Evolutionary conservation across 75 land plant species (phyloP), one percentile per base, ranked within the genome.

Genomic region (Sequoiadendron giganteum): DNA sequence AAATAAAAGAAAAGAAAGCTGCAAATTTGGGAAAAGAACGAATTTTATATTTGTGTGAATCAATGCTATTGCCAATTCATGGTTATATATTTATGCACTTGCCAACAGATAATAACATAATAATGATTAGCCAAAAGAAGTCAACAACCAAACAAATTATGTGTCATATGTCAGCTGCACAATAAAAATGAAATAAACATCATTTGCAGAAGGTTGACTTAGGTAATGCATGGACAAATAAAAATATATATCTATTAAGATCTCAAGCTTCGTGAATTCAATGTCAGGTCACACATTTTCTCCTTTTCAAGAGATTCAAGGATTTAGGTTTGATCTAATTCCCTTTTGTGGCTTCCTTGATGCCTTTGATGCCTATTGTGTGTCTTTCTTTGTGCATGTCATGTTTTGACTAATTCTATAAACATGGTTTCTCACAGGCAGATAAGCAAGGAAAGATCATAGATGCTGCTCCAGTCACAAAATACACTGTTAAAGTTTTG

Each of bases 401-500:
- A 82, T 47, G 21, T 56, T 15, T 58, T 30, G 85, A 40, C 68
- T 39, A 43, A 25, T 86, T 34, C 21, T 85, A 15, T 42, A 86
- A 39, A 85, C 34, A 18, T 30, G 52, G 32, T 38, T 28, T 87
- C 52, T 28, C 18, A 87, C 95, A 95, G 95, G 94, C 92, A 79
- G 87, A 91, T 38, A 90, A 73, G 70, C 91, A 90, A 87, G 96
- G 92, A 56, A 91, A 85, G 77, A 87, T 84, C 65, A 86, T 84
- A 68, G 96, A 95, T 73, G 89, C 92, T 40, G 92, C 88, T 61
- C 84, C 84, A 10, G 82, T 91, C 19, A 92, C 96, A 47, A 94
- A 90, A 73, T 96, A 96, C 81, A 89, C 96, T 32, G 97, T 94
- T 40, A 96, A 95, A 77, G 95, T 96, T 88, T 47, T 93, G 19